Conservation (phyloP, 2,329 filamentous ascomycete species). For the Ramichloridium luteum region DNA sequence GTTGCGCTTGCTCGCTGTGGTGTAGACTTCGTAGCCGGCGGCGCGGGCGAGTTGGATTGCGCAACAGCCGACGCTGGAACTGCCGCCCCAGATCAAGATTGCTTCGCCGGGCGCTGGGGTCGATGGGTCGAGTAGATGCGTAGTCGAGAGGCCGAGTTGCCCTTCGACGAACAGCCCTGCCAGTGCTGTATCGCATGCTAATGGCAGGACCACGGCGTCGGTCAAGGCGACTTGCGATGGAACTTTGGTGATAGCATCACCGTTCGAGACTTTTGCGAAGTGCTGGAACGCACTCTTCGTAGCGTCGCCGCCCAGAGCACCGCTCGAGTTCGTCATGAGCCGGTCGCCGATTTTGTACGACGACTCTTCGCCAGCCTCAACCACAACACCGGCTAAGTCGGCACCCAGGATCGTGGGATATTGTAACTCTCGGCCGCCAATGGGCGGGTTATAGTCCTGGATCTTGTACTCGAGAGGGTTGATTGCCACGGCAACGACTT, state of each 20-base stretch:
- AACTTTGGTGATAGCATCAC: neutral
- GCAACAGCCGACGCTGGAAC: constrained; percentile 40
- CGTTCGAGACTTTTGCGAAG: constrained; percentile 1
- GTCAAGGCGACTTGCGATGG: constrained; percentile 2
- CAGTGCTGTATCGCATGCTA: constrained; percentile 6
- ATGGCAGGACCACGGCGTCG: constrained; percentile 3
- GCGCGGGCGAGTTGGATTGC: constrained; percentile 38
- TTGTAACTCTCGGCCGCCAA: constrained; percentile 6
- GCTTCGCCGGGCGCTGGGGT: constrained; percentile 13
- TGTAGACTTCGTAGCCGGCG: constrained; percentile 31
- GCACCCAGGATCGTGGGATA: constrained; percentile 21
- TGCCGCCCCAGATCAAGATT: constrained; percentile 42
- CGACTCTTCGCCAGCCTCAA: constrained; percentile 19
- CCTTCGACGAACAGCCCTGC: constrained; percentile 5
- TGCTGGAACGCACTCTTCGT: constrained; percentile 5
- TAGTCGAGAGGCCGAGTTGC: constrained; percentile 4
- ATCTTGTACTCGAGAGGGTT: constrained; percentile 29
- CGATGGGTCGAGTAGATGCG: neutral
- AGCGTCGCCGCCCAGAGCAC: constrained; percentile 2
- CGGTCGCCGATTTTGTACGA: constrained; percentile 8
- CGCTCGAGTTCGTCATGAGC: constrained; percentile 3
- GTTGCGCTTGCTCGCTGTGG: constrained; percentile 23
- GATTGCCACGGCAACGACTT: constrained; percentile 25
- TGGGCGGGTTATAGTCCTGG: constrained; percentile 17
- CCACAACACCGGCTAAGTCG: constrained; percentile 19